Base-by-base conservation (phyloP, 768 basidiomycete species). In the Suillus alpinus region DNA sequence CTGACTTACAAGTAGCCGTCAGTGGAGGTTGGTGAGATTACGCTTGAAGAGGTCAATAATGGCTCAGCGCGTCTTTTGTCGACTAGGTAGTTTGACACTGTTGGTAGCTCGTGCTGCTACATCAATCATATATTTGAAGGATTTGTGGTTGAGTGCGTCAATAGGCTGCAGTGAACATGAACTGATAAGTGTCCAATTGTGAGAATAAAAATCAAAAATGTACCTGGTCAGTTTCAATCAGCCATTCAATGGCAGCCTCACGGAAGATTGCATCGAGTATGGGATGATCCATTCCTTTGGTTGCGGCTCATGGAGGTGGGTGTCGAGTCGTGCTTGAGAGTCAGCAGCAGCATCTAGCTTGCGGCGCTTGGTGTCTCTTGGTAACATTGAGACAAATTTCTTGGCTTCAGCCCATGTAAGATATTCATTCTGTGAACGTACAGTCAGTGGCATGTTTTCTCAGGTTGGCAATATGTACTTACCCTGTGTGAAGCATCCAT, bases 221-320 rank as follows among this genome's bases (percentile, higher is more conserved):
- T 60, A 78, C 77, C 74, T 79, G 77, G 62, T 78, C 69, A 13
- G 77, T 78, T 16, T 64, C 64, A 32, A 76, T 65, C 10, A 80
- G 63, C 78, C 77, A 79, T 52, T 78, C 67, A 40, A 74, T 65
- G 4, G 74, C 76, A 0, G 72, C 74, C 9, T 68, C 60, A 14
- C 59, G 52, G 47, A 76, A 73, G 7, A 64, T 18, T 5, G 56
- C 44, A 43, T 78, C 67, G 69, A 62, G 59, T 78, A 78, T 4
- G 63, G 65, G 16, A 76, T 59, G 9, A 69, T 58, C 6, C 46
- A 34, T 41, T 71, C 67, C 9, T 49, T 64, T 26, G 62, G 61
- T 43, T 59, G 18, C 6, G 6, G 6, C 40, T 41, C 40, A 41
- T 0, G 7, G 29, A 52, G 32, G 39, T 59, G 50, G 39, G 46